Evolutionary conservation across 2,329 filamentous ascomycete species (phyloP), one percentile per base, ranked within the genome.

Genomic region (Mycosphaerella sp.): DNA sequence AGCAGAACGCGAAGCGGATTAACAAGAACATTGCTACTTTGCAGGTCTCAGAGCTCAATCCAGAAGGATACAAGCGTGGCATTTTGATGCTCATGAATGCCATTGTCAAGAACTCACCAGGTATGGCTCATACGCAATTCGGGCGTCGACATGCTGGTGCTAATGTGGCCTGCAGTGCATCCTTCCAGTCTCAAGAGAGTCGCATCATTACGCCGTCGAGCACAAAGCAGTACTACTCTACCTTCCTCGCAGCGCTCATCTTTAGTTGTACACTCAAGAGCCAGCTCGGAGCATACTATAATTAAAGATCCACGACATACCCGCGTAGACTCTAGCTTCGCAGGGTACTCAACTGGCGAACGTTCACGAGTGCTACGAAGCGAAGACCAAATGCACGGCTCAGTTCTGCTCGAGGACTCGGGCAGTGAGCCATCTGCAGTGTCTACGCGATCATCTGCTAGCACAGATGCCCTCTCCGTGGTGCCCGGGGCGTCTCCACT

Each of bases 1-100:
- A 87, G 63, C 71, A 79, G 43, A 75, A 79, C 58, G 87, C 86
- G 35, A 75, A 71, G 57, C 66, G 69, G 60, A 79, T 85, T 53
- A 78, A 85, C 13, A 85, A 81, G 60, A 78, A 69, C 36, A 63
- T 91, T 55, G 80, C 82, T 55, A 81, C 85, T 48, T 85, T 89
- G 66, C 85, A 86, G 65, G 85, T 86, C 25, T 88, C 88, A 5
- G 73, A 79, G 39, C 80, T 81, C 51, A 80, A 79, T 30, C 80
- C 86, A 4, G 85, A 89, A 61, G 85, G 80, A 56, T 83, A 87
- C 59, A 84, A 85, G 64, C 79, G 81, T 62, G 90, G 87, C 65
- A 77, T 97, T 39, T 84, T 85, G 44, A 78, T 84, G 18, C 84
- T 95, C 58, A 71, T 95, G 51, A 79, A 82, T 63, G 81, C 82